Evolutionary conservation across 306 rosid genomes (phyloP).

Genomic region (Cicer arietinum): DNA sequence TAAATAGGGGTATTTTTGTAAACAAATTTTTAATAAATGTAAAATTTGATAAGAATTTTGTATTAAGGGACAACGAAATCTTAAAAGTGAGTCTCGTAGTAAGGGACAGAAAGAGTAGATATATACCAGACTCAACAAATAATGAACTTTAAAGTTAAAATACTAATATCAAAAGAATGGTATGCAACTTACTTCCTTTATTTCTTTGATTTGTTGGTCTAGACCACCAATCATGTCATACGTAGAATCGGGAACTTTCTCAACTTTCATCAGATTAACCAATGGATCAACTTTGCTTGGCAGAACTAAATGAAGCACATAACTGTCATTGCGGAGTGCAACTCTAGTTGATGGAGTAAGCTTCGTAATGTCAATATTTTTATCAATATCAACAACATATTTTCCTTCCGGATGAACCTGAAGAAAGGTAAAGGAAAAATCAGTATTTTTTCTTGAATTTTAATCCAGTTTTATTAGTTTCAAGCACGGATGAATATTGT

Average conservation of each 20-base stretch:
- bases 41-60: no score
- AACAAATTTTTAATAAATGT: no score
- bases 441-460: neutral
- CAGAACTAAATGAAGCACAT: constrained; percentile 90
- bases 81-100: no score
- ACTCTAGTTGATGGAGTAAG: constrained; percentile 97
- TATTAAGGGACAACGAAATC: no score
- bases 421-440: constrained; percentile 19
- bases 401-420: constrained; percentile 99
- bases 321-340: constrained; percentile 98
- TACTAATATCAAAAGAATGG: constrained; percentile 30
- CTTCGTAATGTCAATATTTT: constrained; percentile 91
- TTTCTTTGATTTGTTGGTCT: constrained; percentile 98
- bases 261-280: constrained; percentile 98
- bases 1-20: no score
- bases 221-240: constrained; percentile 99
- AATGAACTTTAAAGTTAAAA: neutral
- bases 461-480: constrained; percentile 1
- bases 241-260: constrained; percentile 98
- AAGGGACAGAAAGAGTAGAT: neutral
- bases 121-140: neutral
- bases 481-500: constrained; percentile 1
- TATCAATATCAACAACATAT: constrained; percentile 96
- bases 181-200: constrained; percentile 72
- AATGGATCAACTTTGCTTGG: constrained; percentile 99